Percentiles rank a stretch among this genome's conserved stretches.
These are phyloP conservation scores for Friedmanniomyces simplex DNA, from an alignment of 495 filamentous ascomycete species.

Conservation along the genomic window DNA sequence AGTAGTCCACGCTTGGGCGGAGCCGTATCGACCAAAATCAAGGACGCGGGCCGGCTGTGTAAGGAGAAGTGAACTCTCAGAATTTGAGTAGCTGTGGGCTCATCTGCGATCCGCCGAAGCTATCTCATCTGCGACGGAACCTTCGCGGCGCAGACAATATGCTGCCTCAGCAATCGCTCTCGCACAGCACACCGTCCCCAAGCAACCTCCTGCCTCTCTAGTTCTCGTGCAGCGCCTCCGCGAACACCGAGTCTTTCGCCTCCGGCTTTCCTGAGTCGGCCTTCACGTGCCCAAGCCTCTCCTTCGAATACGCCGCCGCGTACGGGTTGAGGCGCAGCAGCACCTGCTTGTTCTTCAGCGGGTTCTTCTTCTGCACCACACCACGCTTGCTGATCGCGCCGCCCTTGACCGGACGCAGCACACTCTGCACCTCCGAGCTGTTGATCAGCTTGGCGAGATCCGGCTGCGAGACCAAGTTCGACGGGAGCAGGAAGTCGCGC, in stretches of 20 bases:
- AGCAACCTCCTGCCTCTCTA: constrained; percentile 1
- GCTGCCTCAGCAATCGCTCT: too few species aligned
- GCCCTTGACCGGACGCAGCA: constrained; percentile 80
- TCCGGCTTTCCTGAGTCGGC: constrained; percentile 45
- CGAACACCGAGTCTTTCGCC: constrained; percentile 12
- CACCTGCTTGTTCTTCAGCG: constrained; percentile 93
- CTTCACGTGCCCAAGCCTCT: constrained; percentile 61
- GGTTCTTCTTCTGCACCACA: constrained; percentile 98
- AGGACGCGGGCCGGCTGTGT: too few species aligned
- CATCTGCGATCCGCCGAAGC: too few species aligned
- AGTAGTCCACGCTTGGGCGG: too few species aligned
- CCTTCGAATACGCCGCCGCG: constrained; percentile 72
- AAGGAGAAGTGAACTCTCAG: too few species aligned
- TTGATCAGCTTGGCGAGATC: constrained; percentile 96
- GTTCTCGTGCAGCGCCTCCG: constrained; percentile 15
- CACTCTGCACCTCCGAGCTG: constrained; percentile 93
- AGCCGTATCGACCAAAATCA: too few species aligned
- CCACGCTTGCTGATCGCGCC: constrained; percentile 81
- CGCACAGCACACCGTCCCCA: too few species aligned
- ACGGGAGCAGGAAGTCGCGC: constrained; percentile 95
- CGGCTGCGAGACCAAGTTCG: constrained; percentile 76
- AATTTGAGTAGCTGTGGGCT: too few species aligned
- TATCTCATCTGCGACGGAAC: too few species aligned
- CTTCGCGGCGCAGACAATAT: too few species aligned
- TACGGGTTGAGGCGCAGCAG: constrained; percentile 96